Percentiles rank a stretch among this genome's conserved stretches.
phyloP scores from a whole-genome alignment of 2,329 filamentous ascomycete genomes.

The Ceratocystis lukuohia region DNA sequence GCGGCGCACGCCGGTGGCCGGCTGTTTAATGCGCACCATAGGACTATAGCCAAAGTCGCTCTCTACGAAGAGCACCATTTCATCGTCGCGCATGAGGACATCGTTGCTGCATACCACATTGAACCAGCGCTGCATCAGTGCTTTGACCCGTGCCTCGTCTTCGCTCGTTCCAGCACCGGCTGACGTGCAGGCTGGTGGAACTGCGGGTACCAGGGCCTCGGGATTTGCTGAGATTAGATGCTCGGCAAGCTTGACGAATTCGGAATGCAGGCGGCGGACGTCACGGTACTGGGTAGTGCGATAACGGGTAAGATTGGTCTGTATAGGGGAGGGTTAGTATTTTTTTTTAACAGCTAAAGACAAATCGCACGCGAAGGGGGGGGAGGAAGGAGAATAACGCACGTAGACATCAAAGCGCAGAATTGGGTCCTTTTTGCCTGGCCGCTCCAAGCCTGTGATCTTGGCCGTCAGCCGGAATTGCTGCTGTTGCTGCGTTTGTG shows the following conservation, averaged over 20 bases:
- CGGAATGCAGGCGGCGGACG: slow-evolving; percentile 84
- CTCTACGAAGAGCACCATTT: slow-evolving; percentile 97
- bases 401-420: slow-evolving; percentile 94
- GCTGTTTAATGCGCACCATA: slow-evolving; percentile 88
- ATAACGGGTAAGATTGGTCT: slow-evolving; percentile 99
- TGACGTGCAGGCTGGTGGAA: slow-evolving; percentile 86
- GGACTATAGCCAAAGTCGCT: slow-evolving; percentile 97
- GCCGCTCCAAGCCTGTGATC: slow-evolving; percentile 83
- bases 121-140: slow-evolving; percentile 83
- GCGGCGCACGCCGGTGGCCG: slow-evolving; percentile 83
- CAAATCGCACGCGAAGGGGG: neutral
- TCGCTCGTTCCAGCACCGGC: slow-evolving; percentile 93
- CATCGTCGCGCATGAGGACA: slow-evolving; percentile 84
- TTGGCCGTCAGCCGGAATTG: slow-evolving; percentile 85
- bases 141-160: slow-evolving; percentile 80
- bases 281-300: slow-evolving; percentile 97
- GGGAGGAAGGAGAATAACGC: slow-evolving; percentile 24
- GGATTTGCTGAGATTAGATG: slow-evolving; percentile 97
- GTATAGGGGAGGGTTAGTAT: neutral
- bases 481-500: slow-evolving; percentile 32
- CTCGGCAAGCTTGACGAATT: slow-evolving; percentile 91
- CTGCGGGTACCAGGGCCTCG: slow-evolving; percentile 83
- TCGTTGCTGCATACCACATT: slow-evolving; percentile 89
- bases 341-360: neutral
- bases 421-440: slow-evolving; percentile 89